Evolutionary conservation across 345 rosid genomes (phyloP).

Genomic region (Acer negundo): DNA sequence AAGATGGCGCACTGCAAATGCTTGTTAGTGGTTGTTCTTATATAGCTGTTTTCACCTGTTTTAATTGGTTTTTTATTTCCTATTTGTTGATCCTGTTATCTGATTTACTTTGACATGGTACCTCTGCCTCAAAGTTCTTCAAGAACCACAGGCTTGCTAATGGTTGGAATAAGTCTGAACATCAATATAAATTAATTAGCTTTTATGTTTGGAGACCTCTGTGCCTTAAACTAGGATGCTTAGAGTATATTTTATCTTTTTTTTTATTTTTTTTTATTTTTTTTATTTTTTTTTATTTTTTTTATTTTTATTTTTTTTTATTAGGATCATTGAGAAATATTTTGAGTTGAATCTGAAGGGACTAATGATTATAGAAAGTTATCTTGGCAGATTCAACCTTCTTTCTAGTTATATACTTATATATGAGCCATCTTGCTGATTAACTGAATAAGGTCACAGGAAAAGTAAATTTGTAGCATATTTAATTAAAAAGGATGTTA

Average conservation of each 20-base stretch:
- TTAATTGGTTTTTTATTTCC: background rate
- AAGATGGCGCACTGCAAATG: slow-evolving; percentile 97
- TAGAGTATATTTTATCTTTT: background rate
- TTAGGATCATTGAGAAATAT: background rate
- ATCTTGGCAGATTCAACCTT: background rate
- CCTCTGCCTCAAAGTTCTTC: background rate
- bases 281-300: background rate
- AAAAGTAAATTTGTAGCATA: background rate
- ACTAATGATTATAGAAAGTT: background rate
- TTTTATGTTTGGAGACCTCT: background rate
- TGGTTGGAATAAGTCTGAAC: background rate
- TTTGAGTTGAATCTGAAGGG: background rate
- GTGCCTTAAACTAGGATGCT: background rate
- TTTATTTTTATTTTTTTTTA: background rate
- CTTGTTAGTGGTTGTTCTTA: slow-evolving; percentile 74
- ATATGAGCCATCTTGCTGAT: background rate
- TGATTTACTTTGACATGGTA: background rate
- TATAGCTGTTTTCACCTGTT: slow-evolving; percentile 22
- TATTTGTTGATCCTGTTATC: slow-evolving; percentile 14
- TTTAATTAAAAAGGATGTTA: background rate
- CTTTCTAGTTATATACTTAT: background rate
- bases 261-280: background rate
- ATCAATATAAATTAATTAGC: background rate
- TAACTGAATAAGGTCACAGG: background rate
- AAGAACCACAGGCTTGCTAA: background rate